Evolutionary conservation across 179 eudicot genomes (phyloP).

Genomic region (Patellifolia procumbens): DNA sequence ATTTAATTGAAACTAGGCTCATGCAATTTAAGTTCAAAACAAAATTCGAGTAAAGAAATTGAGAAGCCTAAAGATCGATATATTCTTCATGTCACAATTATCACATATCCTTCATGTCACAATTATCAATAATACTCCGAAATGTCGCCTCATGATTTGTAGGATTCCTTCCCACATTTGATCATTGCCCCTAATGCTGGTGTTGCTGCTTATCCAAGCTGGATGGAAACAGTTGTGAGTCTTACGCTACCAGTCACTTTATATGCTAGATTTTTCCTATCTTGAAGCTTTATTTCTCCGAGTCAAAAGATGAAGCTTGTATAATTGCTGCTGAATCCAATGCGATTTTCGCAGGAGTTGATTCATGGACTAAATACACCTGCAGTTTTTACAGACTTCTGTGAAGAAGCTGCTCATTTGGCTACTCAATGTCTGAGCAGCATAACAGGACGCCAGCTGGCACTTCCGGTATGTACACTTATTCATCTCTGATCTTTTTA

Average conservation of each 20-base stretch:
- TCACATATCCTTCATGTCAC: too few relatives aligned
- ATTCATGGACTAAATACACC: conserved; percentile 61
- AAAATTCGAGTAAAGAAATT: too few relatives aligned
- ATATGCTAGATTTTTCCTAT: neutral
- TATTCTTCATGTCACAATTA: too few relatives aligned
- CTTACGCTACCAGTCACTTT: neutral
- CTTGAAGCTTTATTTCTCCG: neutral
- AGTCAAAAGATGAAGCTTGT: neutral
- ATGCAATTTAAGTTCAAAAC: too few relatives aligned
- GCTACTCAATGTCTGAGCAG: conserved; percentile 69
- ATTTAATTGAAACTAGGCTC: too few relatives aligned
- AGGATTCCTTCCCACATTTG: conserved; percentile 70
- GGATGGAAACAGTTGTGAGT: conserved; percentile 82
- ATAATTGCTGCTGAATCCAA: neutral
- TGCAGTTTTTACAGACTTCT: conserved; percentile 82
- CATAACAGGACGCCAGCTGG: conserved; percentile 47
- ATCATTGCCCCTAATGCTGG: conserved; percentile 92
- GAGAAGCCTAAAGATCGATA: too few relatives aligned
- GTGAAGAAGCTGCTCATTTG: conserved; percentile 87
- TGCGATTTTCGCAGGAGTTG: conserved; percentile 54
- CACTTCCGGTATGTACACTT: conserved; percentile 52
- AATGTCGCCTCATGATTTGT: conserved; percentile 10
- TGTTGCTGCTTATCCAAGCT: conserved; percentile 83
- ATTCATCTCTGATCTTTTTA: neutral
- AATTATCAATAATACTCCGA: too few relatives aligned